These are phyloP conservation scores for Candida albicans DNA, from an alignment of 1,139 yeast genomes.

Conservation along the genomic window DNA sequence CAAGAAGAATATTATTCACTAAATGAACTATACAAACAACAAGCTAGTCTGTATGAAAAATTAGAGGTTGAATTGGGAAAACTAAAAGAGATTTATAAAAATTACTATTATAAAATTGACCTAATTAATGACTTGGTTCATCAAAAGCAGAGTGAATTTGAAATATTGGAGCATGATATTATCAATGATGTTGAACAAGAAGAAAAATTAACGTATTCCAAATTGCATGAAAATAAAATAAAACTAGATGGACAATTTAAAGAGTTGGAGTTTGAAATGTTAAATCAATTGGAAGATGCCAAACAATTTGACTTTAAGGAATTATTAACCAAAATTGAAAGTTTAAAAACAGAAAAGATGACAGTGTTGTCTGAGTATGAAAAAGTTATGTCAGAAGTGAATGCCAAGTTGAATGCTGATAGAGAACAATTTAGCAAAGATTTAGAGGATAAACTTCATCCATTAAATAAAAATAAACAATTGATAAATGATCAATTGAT, in stretches of 20 bases:
- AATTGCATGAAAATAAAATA: constrained; percentile 24
- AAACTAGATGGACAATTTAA: constrained; percentile 29
- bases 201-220: constrained; percentile 27
- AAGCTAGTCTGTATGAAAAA: constrained; percentile 14
- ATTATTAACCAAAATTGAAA: constrained; percentile 18
- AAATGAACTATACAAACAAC: constrained; percentile 13
- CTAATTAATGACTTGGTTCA: constrained; percentile 20
- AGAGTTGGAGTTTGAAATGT: constrained; percentile 33
- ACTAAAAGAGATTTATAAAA: constrained; percentile 24
- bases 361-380: constrained; percentile 15
- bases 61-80: constrained; percentile 24
- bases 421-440: constrained; percentile 20
- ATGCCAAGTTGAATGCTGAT: constrained; percentile 14
- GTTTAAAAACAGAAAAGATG: constrained; percentile 16
- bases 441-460: constrained; percentile 12
- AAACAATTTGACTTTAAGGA: constrained; percentile 27
- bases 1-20: constrained; percentile 18
- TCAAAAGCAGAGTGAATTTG: constrained; percentile 23
- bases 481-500: neutral
- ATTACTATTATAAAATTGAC: constrained; percentile 20
- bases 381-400: constrained; percentile 14
- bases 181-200: constrained; percentile 29
- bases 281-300: constrained; percentile 31
- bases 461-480: neutral
- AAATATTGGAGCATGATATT: constrained; percentile 27